These are phyloP conservation scores for Lathyrus sativus DNA, from an alignment of 306 rosid genomes.

Conservation along the genomic window DNA sequence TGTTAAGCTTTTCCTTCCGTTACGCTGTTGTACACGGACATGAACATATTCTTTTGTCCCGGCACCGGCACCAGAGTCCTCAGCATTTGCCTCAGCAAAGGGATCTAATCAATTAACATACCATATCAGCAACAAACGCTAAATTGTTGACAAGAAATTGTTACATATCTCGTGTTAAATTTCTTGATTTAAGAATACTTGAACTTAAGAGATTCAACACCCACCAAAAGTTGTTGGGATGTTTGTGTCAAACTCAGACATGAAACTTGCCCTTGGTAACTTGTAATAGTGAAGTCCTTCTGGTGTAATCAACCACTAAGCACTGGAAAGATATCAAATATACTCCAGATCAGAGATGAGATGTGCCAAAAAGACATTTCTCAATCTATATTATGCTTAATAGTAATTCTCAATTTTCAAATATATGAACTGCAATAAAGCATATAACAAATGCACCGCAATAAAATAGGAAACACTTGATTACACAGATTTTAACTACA, in stretches of 20 bases:
- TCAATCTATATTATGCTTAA: neutral
- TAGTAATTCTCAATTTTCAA: neutral
- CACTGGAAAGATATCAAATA: constrained; percentile 24
- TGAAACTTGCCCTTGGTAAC: constrained; percentile 49
- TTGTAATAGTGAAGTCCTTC: constrained; percentile 31
- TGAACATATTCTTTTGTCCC: constrained; percentile 61
- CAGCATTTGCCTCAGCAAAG: constrained; percentile 69
- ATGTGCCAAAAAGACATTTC: neutral
- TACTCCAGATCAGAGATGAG: constrained; percentile 14
- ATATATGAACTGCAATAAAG: constrained; percentile 1
- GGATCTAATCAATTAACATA: constrained; percentile 47
- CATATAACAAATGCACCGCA: neutral
- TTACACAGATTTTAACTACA: neutral
- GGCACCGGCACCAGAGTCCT: constrained; percentile 62
- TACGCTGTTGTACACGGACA: constrained; percentile 59
- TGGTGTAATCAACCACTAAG: constrained; percentile 37
- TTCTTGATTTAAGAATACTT: neutral
- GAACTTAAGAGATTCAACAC: constrained; percentile 21
- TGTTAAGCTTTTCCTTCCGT: constrained; percentile 64
- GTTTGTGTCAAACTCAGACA: constrained; percentile 52
- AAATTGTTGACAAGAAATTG: constrained; percentile 10
- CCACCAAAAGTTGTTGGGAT: constrained; percentile 54
- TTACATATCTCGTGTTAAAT: neutral
- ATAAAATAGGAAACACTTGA: neutral
- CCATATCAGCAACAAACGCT: constrained; percentile 19